Conservation (phyloP, 768 basidiomycete species). For the Termitomyces sp. region DNA sequence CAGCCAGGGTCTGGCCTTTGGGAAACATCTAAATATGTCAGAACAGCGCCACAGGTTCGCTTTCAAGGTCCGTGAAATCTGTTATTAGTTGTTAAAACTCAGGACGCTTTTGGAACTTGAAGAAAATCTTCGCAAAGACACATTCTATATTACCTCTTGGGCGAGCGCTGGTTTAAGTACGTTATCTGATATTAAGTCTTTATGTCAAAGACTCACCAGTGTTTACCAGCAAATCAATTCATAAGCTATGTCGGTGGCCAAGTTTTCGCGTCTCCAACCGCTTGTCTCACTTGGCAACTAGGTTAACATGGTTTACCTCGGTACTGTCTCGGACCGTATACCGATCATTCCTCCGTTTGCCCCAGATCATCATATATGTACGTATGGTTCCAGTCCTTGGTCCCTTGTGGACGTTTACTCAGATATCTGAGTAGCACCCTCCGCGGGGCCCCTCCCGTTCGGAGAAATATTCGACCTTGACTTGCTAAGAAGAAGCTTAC, state of each 20-base stretch:
- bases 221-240: slow-evolving; percentile 27
- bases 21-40: slow-evolving; percentile 10
- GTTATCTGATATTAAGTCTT: slow-evolving; percentile 10
- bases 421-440: slow-evolving; percentile 15
- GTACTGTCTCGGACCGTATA: slow-evolving; percentile 33
- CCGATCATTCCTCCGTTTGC: slow-evolving; percentile 45
- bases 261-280: not conserved
- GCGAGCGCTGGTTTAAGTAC: slow-evolving; percentile 50
- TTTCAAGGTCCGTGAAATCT: slow-evolving; percentile 8
- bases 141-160: slow-evolving; percentile 51
- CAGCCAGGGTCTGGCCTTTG: not conserved
- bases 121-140: slow-evolving; percentile 45
- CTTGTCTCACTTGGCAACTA: slow-evolving; percentile 9
- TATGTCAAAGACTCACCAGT: not conserved
- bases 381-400: slow-evolving; percentile 13
- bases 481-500: slow-evolving; percentile 27
- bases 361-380: slow-evolving; percentile 33
- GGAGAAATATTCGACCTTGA: slow-evolving; percentile 40
- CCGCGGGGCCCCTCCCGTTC: slow-evolving; percentile 30
- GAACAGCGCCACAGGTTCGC: slow-evolving; percentile 4
- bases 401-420: not conserved
- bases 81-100: not conserved
- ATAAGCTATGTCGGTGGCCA: slow-evolving; percentile 24
- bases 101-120: not conserved
- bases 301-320: slow-evolving; percentile 47